Conservation (phyloP, 176 grass and related monocot genomes). For the Tillandsia fasciculata region DNA sequence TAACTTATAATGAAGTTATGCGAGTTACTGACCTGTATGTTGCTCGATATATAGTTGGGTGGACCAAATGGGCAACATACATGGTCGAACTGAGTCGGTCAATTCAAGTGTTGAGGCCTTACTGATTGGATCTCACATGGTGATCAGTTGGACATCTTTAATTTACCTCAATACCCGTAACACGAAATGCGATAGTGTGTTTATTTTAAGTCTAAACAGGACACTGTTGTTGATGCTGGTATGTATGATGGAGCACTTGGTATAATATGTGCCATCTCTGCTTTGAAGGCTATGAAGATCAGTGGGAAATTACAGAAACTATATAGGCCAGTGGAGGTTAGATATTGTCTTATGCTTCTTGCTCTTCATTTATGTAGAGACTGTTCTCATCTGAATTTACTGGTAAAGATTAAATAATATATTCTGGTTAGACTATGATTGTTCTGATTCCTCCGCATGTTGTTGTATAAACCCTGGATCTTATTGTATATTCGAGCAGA, state of each 20-base stretch:
- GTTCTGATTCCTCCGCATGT: not conserved
- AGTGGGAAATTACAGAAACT: slow-evolving; percentile 60
- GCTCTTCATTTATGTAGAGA: not conserved
- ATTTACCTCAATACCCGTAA: not conserved
- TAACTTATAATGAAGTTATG: not conserved
- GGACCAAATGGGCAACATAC: slow-evolving; percentile 93
- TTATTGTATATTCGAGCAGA: too few relatives aligned
- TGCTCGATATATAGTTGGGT: slow-evolving; percentile 46
- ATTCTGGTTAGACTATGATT: not conserved
- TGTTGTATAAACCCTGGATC: not conserved
- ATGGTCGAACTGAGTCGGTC: slow-evolving; percentile 43
- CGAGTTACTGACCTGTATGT: not conserved
- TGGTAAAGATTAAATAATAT: too few relatives aligned
- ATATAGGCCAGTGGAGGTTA: slow-evolving; percentile 67
- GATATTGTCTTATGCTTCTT: not conserved
- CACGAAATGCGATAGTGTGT: not conserved
- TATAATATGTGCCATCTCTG: slow-evolving; percentile 71
- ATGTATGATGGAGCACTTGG: slow-evolving; percentile 83
- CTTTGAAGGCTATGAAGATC: slow-evolving; percentile 77
- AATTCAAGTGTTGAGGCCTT: slow-evolving; percentile 45
- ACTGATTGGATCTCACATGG: slow-evolving; percentile 85
- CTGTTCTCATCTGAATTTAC: not conserved
- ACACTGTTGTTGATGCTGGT: slow-evolving; percentile 91
- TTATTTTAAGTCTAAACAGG: slow-evolving; percentile 32
- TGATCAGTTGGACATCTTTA: slow-evolving; percentile 15